Evolutionary conservation across 345 rosid genomes (phyloP).

Genomic region (Citrus sinensis): DNA sequence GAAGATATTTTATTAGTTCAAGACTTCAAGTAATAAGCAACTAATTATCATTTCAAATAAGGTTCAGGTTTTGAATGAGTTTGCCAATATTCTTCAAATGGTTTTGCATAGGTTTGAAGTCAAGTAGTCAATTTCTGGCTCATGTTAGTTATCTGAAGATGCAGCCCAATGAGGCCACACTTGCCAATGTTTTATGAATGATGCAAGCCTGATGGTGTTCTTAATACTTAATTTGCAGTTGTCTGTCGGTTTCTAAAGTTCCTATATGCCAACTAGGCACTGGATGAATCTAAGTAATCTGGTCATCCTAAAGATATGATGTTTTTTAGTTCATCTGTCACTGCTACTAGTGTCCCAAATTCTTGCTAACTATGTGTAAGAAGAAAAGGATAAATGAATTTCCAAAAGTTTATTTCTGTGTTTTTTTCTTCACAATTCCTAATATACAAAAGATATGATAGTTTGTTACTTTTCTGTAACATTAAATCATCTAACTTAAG

Average conservation of each 20-base stretch:
- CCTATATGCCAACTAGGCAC: background rate
- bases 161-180: background rate
- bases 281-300: background rate
- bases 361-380: background rate
- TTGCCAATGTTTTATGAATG: background rate
- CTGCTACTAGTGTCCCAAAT: background rate
- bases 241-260: background rate
- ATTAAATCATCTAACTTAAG: background rate
- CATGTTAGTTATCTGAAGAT: background rate
- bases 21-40: background rate
- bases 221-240: background rate
- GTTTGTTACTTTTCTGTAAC: conserved; percentile 3
- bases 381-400: background rate
- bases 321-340: background rate
- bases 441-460: background rate
- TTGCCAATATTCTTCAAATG: background rate
- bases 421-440: background rate
- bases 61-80: background rate
- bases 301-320: background rate
- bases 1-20: background rate
- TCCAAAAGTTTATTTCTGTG: background rate
- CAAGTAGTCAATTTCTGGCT: background rate
- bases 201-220: background rate
- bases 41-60: background rate
- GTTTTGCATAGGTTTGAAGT: conserved; percentile 1